phyloP scores from a whole-genome alignment of 768 basidiomycete genomes.

The Calocera cornea region DNA sequence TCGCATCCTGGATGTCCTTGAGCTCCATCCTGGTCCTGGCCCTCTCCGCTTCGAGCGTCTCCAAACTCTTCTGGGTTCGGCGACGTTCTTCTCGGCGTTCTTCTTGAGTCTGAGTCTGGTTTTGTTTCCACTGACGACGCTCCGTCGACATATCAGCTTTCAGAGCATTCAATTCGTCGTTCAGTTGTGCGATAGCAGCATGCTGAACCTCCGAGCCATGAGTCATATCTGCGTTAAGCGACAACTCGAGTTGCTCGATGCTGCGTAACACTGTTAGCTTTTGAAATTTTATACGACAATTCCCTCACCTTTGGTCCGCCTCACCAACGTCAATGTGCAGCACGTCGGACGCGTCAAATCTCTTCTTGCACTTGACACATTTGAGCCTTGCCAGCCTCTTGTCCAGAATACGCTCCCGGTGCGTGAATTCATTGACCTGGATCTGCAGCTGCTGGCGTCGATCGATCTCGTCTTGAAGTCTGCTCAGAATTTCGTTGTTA shows the following conservation, averaged over 20 bases:
- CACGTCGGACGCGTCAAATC: conserved; percentile 11
- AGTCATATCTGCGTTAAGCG: conserved; percentile 48
- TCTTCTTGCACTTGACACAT: conserved; percentile 8
- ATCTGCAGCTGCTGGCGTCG: conserved; percentile 51
- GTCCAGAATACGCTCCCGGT: conserved; percentile 41
- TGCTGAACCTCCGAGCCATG: conserved; percentile 65
- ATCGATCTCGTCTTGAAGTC: conserved; percentile 51
- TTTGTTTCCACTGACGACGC: background rate
- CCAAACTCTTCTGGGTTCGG: conserved; percentile 48
- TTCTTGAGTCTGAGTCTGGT: conserved; percentile 30
- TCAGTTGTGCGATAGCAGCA: conserved; percentile 50
- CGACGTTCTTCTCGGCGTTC: conserved; percentile 54
- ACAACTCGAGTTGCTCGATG: conserved; percentile 39
- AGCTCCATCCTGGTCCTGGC: conserved; percentile 21
- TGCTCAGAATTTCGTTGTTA: conserved; percentile 27
- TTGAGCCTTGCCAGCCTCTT: conserved; percentile 11
- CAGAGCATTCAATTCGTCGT: conserved; percentile 43
- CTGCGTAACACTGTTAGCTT: background rate
- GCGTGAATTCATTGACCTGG: conserved; percentile 48
- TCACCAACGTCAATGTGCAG: conserved; percentile 1
- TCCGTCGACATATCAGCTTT: background rate
- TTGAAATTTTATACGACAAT: background rate
- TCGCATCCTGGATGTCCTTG: background rate
- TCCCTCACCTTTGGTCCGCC: conserved; percentile 3
- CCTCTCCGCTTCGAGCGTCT: conserved; percentile 51